Evolutionary conservation across 345 rosid genomes (phyloP), one percentile per base, ranked within the genome.

Genomic region (Noccaea caerulescens): DNA sequence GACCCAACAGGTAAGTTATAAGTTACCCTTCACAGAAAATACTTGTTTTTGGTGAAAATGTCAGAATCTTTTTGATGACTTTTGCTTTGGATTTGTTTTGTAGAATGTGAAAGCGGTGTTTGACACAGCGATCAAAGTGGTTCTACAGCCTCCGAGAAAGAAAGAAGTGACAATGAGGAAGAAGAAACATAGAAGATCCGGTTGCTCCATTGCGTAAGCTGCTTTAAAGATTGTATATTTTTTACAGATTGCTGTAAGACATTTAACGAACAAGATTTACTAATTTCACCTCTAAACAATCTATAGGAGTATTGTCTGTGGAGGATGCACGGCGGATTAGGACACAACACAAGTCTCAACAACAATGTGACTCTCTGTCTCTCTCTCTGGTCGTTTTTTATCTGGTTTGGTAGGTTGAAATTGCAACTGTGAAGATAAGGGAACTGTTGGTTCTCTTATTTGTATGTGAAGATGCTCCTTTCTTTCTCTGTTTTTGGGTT

Each of bases 51-150:
- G 30, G 16, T 58, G 7, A 58, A 16, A 49, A 16, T 34, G 12
- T 62, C 0, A 7, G 30, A 8, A 71, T 41, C 5, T 30, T 66
- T 45, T 2, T 64, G 51, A 12, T 56, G 71, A 56, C 1, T 16
- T 25, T 58, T 71, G 55, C 34, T 27, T 50, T 60, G 62, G 55
- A 20, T 55, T 23, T 52, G 57, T 68, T 27, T 3, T 65, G 59
- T 74, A 94, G 99, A 94, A 94, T 81, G 98, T 94, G 65, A 94
- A 94, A 81, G 88, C 88, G 32, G 92, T 91, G 71, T 94, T 94
- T 72, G 97, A 91, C 71, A 89, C 95, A 34, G 96, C 96, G 12
- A 91, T 94, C 84, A 94, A 94, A 76, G 96, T 86, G 63, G 97
- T 94, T 77, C 92, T 94, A 78, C 99, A 91, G 82, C 98, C 97